phyloP scores from a whole-genome alignment of 306 rosid species.

The Casuarina equisetifolia region DNA sequence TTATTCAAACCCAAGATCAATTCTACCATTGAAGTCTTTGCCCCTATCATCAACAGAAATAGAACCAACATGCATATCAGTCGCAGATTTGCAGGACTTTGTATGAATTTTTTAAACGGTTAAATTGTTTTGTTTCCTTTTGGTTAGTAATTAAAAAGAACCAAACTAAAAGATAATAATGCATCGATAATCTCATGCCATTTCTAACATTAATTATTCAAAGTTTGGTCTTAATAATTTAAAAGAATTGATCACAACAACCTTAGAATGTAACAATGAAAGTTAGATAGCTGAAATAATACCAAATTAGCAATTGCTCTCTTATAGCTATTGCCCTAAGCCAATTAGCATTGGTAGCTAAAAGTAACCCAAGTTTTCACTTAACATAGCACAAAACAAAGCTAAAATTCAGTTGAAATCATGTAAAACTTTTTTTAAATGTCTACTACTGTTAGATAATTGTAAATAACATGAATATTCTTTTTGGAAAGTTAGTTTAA shows the following conservation, averaged over 20 bases:
- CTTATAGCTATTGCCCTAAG: neutral
- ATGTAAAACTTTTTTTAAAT: neutral
- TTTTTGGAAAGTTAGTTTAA: too few species aligned
- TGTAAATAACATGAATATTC: neutral
- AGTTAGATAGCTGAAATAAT: neutral
- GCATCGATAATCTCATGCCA: neutral
- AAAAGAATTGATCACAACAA: neutral
- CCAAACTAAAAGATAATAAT: slow-evolving; percentile 1
- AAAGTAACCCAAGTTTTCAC: neutral
- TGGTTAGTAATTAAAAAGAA: slow-evolving; percentile 20
- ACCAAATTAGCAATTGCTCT: neutral
- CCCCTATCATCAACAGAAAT: slow-evolving; percentile 23
- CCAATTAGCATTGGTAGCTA: neutral
- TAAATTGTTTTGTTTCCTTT: slow-evolving; percentile 45
- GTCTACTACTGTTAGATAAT: neutral
- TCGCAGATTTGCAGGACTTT: slow-evolving; percentile 27
- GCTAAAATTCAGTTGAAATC: neutral
- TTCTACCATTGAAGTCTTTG: slow-evolving; percentile 29
- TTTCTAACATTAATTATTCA: neutral
- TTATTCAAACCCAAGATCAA: slow-evolving; percentile 56
- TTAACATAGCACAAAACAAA: neutral
- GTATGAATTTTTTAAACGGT: slow-evolving; percentile 32
- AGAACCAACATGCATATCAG: slow-evolving; percentile 28
- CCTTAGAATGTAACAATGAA: slow-evolving; percentile 1
- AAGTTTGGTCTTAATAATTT: slow-evolving; percentile 4